Evolutionary conservation across 768 basidiomycete species (phyloP), one percentile per base, ranked within the genome.

Genomic region (Auricularia auricula-judae): DNA sequence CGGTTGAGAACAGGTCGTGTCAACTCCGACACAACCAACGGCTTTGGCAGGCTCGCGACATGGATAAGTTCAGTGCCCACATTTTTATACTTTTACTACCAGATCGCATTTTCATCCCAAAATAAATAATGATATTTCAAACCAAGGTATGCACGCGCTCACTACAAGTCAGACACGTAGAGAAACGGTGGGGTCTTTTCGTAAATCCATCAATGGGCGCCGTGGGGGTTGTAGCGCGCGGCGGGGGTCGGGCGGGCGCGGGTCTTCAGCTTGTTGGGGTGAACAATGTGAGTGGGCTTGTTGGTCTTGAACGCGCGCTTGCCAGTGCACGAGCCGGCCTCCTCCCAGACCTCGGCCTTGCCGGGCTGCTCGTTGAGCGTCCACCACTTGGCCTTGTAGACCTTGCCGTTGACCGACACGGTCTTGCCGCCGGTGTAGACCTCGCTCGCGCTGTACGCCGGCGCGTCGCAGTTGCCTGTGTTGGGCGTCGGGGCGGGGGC

Each of bases 341-440:
- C 53, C 56, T 59, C 56, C 56, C 56, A 59, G 56, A 59, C 56
- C 23, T 35, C 56, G 12, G 56, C 56, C 16, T 14, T 29, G 34
- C 56, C 56, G 29, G 56, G 56, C 56, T 23, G 4, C 56, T 59
- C 56, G 33, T 14, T 23, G 11, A n/a, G 56, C 56, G 56, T 59
- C 56, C 56, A 59, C 56, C 56, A 59, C 34, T 59, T 59, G 56
- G 56, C 56, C 56, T 59, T 59, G 56, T 59, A 59, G 56, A 35
- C 18, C 56, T 59, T 59, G 56, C 56, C 56, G 34, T 59, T 35
- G 56, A 8, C 8, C 56, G 56, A 33, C 56, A 29, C 56, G 23
- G 12, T n/a, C 23, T 33, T 34, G 23, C 56, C 56, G 56, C 56
- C 56, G 56, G 29, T 34, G 56, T 29, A 59, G 7, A 59, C 56